Percentiles rank a stretch among this genome's conserved stretches.
These are phyloP conservation scores for Thalassiosira hispida DNA, from an alignment of 352 stramenopile genomes.

Conservation along the genomic window DNA sequence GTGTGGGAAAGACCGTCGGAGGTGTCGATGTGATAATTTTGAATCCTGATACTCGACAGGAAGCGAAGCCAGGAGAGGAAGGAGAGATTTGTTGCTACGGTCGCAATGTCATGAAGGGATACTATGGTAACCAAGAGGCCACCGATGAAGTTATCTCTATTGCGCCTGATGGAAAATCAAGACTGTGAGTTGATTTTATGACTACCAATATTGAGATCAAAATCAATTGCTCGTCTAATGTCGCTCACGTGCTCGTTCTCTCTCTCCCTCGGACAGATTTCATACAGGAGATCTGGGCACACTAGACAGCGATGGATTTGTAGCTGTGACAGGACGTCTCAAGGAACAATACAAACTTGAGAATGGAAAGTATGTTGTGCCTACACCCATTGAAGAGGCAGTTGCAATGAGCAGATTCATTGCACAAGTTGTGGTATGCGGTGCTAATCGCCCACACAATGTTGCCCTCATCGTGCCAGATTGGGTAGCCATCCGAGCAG, in stretches of 20 bases:
- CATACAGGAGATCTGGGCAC: constrained; percentile 83
- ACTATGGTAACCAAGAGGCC: constrained; percentile 81
- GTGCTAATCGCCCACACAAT: constrained; percentile 82
- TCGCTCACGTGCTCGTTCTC: neutral
- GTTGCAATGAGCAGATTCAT: constrained; percentile 72
- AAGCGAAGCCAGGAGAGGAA: constrained; percentile 58
- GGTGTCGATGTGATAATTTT: constrained; percentile 71
- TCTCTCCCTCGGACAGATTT: constrained; percentile 56
- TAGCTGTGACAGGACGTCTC: constrained; percentile 81
- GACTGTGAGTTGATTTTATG: constrained; percentile 52
- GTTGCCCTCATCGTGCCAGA: constrained; percentile 83
- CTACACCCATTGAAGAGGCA: constrained; percentile 82
- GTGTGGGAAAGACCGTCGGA: constrained; percentile 67
- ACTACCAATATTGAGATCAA: neutral
- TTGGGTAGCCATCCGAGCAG: constrained; percentile 59
- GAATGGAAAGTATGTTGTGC: constrained; percentile 87
- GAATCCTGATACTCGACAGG: constrained; percentile 53
- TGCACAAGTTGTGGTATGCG: constrained; percentile 78
- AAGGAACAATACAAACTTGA: constrained; percentile 88
- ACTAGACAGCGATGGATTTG: constrained; percentile 69
- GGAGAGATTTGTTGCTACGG: constrained; percentile 85
- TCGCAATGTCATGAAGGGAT: constrained; percentile 83
- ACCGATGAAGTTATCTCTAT: constrained; percentile 84
- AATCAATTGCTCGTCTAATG: neutral
- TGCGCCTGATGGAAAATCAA: constrained; percentile 72